Conservation (phyloP, 495 filamentous ascomycete genomes). For the Podospora anserina region DNA sequence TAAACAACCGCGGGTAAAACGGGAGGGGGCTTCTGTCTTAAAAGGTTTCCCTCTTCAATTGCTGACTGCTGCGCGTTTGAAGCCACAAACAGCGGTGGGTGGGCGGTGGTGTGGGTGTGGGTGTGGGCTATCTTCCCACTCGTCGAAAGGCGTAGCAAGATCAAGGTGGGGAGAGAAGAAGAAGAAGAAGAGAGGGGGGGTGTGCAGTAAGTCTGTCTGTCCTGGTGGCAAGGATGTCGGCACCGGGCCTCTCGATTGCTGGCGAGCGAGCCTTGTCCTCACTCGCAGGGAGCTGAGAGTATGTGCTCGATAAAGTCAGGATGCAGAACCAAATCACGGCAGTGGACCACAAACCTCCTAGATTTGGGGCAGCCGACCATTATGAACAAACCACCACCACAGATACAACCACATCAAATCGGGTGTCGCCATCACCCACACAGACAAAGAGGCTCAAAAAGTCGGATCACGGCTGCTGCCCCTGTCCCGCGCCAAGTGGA, state of each 20-base stretch:
- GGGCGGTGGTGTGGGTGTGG: constrained; percentile 4
- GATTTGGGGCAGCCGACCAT: too few relatives aligned
- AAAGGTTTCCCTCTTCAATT: background rate
- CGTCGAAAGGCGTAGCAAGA: background rate
- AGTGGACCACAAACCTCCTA: too few relatives aligned
- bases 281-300: background rate
- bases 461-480: background rate
- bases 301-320: background rate
- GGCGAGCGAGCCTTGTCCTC: background rate
- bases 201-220: background rate
- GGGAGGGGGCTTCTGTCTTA: background rate
- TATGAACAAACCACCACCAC: too few relatives aligned
- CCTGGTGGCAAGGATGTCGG: background rate
- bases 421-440: background rate
- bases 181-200: too few relatives aligned
- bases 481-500: background rate
- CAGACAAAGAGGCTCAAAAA: background rate
- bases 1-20: background rate
- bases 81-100: constrained; percentile 10
- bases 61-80: background rate
- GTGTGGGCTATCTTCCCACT: background rate
- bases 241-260: background rate
- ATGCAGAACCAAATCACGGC: background rate
- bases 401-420: too few relatives aligned
- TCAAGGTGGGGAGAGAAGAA: background rate